Evolutionary conservation across 2,329 filamentous ascomycete species (phyloP), one percentile per base, ranked within the genome.

Genomic region (Microcyclosporella mali): DNA sequence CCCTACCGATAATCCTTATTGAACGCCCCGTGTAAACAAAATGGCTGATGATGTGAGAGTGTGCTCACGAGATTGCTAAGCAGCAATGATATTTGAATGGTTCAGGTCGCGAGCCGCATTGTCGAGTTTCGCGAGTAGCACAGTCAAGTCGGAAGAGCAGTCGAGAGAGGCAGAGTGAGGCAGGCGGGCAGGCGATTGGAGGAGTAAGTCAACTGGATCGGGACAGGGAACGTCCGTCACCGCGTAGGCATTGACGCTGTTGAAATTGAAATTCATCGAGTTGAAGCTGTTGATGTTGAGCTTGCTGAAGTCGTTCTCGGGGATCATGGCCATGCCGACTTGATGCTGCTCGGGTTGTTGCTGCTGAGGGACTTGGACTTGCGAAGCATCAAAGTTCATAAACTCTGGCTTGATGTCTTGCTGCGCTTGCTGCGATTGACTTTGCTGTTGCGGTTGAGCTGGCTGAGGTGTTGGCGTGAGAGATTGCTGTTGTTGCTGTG

Each of bases 261-360:
- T 45, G 31, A 38, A 55, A 59, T 69, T 69, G 46, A 55, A 56
- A 46, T 60, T 61, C 55, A 62, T 56, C 63, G 78, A 82, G 62
- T 45, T 47, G 57, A 62, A 64, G 55, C 62, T 64, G 46, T 77
- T 77, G 34, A 88, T 64, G 56, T 78, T 76, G 56, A 92, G 74
- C 67, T 84, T 78, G 41, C 81, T 79, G 56, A 88, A 82, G 58
- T 94, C 85, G 55, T 85, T 81, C 66, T 94, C 88, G 1, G 88
- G 86, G 35, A 94, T 80, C 76, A 89, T 84, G 45, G 84, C 79
- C 76, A 94, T 85, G 59, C 82, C 82, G 52, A 89, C 69, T 45
- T 78, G 75, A 18, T 70, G 64, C 40, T 52, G 53, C 32, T 60
- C 53, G 32, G 57, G 49, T 19, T 58, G 52, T 27, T 51, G 45